Evolutionary conservation across 305 asterid genomes (phyloP).

Genomic region (Rubia peregrina): DNA sequence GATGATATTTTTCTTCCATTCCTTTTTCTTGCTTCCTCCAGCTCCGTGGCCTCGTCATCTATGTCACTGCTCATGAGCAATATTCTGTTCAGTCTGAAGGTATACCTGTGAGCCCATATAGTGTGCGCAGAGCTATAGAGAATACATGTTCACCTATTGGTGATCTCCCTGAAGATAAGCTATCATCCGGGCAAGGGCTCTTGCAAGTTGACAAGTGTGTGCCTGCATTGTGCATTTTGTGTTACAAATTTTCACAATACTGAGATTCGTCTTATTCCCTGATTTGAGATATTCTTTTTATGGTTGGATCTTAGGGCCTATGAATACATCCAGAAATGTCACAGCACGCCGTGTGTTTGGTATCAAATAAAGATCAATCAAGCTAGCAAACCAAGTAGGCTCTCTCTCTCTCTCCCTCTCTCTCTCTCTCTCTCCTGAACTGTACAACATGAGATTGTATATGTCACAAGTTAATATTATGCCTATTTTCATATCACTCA

Average conservation of each 20-base stretch:
- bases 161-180: conserved; percentile 73
- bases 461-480: background rate
- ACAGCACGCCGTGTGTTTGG: conserved; percentile 57
- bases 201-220: conserved; percentile 96
- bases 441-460: background rate
- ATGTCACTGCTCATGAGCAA: conserved; percentile 22
- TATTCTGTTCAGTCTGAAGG: conserved; percentile 71
- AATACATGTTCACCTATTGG: conserved; percentile 79
- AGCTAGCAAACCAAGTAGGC: conserved; percentile 68
- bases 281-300: conserved; percentile 20
- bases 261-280: conserved; percentile 17
- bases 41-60: background rate
- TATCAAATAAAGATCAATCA: conserved; percentile 74
- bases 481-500: background rate
- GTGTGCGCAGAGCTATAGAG: conserved; percentile 89
- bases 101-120: conserved; percentile 77
- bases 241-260: conserved; percentile 10
- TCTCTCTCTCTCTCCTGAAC: background rate
- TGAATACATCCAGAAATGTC: conserved; percentile 69
- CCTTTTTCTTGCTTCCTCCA: background rate
- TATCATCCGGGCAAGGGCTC: conserved; percentile 90
- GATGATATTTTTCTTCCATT: conserved; percentile 7
- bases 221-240: conserved; percentile 22
- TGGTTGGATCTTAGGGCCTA: conserved; percentile 66
- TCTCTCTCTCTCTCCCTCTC: background rate